Conservation (phyloP, 306 rosid genomes). For the Quercus mongolica region DNA sequence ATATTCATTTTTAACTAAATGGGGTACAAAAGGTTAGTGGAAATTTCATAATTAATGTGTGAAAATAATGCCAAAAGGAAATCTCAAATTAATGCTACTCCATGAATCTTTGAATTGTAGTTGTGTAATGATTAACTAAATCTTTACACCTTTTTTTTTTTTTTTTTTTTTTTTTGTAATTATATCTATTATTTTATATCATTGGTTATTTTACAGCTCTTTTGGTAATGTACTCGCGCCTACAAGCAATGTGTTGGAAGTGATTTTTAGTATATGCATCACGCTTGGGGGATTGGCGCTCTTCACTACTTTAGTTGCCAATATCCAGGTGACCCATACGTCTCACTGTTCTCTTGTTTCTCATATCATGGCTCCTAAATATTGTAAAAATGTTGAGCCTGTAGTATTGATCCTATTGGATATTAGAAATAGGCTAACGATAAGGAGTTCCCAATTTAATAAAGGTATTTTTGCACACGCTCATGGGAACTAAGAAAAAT, state of each 20-base stretch:
- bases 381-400: too few relatives aligned
- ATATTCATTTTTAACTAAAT: too few relatives aligned
- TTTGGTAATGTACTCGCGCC: constrained; percentile 34
- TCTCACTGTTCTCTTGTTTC: neutral
- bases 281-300: constrained; percentile 27
- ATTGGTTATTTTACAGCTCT: constrained; percentile 22
- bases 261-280: constrained; percentile 16
- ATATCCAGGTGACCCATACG: constrained; percentile 27
- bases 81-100: too few relatives aligned
- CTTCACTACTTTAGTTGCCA: constrained; percentile 30
- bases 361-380: too few relatives aligned
- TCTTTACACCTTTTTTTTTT: too few relatives aligned
- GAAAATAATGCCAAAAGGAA: too few relatives aligned
- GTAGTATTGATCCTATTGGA: neutral
- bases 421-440: neutral
- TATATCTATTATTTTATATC: neutral
- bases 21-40: too few relatives aligned
- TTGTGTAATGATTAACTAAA: too few relatives aligned
- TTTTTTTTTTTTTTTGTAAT: too few relatives aligned
- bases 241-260: constrained; percentile 23
- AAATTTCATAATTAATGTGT: too few relatives aligned
- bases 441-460: neutral
- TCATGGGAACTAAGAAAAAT: constrained; percentile 32
- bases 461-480: constrained; percentile 26
- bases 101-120: too few relatives aligned